Conservation (phyloP, 805 yeast species). For the Pichia scutulata region DNA sequence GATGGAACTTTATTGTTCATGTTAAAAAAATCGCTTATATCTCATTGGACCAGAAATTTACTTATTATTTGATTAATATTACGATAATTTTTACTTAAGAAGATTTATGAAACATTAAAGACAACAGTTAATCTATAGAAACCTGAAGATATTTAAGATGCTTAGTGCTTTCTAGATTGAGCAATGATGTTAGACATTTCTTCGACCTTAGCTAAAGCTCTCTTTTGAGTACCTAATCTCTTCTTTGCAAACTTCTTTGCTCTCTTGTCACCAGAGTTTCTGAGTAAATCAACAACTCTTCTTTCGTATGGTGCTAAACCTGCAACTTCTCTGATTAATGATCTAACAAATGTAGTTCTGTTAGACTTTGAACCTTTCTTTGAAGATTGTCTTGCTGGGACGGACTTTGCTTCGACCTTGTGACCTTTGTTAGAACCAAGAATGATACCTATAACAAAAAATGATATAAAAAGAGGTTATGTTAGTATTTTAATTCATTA, state of each 20-base stretch:
- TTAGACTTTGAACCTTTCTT: conserved; percentile 95
- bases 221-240: conserved; percentile 99
- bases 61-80: neutral
- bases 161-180: conserved; percentile 90
- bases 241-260: conserved; percentile 99
- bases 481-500: conserved; percentile 13
- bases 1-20: neutral
- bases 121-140: conserved; percentile 2
- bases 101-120: conserved; percentile 5
- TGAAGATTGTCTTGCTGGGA: conserved; percentile 84
- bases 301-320: conserved; percentile 99
- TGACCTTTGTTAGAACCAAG: conserved; percentile 99
- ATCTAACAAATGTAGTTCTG: conserved; percentile 94
- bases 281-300: conserved; percentile 97
- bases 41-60: neutral
- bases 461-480: neutral
- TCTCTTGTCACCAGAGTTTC: conserved; percentile 99
- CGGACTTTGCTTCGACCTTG: conserved; percentile 81
- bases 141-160: conserved; percentile 2
- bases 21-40: neutral
- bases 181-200: conserved; percentile 95
- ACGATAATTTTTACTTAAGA: neutral
- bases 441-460: conserved; percentile 66
- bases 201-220: conserved; percentile 99
- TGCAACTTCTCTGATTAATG: conserved; percentile 91